Percentiles rank a stretch among this genome's conserved stretches.
phyloP scores from a whole-genome alignment of 2,329 filamentous ascomycete genomes.

The Polychaeton citri region DNA sequence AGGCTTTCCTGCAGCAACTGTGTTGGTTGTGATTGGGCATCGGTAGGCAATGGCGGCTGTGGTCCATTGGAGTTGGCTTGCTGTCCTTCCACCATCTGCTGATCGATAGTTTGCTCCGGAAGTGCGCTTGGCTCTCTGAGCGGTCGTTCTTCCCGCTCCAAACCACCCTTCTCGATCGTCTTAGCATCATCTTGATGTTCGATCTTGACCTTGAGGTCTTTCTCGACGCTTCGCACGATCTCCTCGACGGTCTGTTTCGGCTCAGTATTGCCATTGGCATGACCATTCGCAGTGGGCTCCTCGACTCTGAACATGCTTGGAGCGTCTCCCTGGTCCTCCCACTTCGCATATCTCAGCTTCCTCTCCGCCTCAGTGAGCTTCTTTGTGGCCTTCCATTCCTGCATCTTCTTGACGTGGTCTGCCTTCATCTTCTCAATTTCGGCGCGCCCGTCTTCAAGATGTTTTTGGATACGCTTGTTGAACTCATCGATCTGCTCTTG shows the following conservation, averaged over 20 bases:
- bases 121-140: not conserved
- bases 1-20: not conserved
- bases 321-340: conserved; percentile 26
- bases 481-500: conserved; percentile 73
- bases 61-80: conserved; percentile 31
- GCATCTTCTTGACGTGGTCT: conserved; percentile 63
- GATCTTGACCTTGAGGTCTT: conserved; percentile 49
- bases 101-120: not conserved
- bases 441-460: conserved; percentile 57
- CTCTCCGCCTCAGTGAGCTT: conserved; percentile 62
- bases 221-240: conserved; percentile 63
- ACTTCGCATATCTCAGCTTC: conserved; percentile 53
- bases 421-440: conserved; percentile 79
- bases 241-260: conserved; percentile 50
- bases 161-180: conserved; percentile 21
- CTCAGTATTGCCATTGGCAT: conserved; percentile 11
- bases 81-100: conserved; percentile 13
- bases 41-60: too few relatives aligned
- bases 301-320: conserved; percentile 30
- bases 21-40: too few relatives aligned
- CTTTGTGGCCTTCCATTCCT: conserved; percentile 58
- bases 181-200: conserved; percentile 27
- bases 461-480: conserved; percentile 59
- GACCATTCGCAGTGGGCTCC: conserved; percentile 32
- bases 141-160: conserved; percentile 16